Evolutionary conservation across 148 eudicot genomes (phyloP), one percentile per base, ranked within the genome.

Genomic region (Persicaria tinctoria): DNA sequence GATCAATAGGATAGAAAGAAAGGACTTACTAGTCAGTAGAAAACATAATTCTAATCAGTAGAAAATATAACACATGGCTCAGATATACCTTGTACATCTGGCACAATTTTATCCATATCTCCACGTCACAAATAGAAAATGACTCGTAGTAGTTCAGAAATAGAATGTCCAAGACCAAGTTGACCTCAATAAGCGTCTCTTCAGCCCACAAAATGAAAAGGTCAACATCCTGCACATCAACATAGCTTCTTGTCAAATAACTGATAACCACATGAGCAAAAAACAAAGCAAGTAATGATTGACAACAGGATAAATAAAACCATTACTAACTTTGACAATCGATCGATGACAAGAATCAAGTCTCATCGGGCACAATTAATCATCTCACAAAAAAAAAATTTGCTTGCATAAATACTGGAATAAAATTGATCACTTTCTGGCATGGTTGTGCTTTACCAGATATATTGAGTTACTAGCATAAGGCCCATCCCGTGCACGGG

Each of bases 181-280:
- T 95, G 71, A 80, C 92, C 86, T 95, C 99, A 77, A 86, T 82
- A 64, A 95, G 86, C 63, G 81, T 92, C 83, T 89, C 99, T 85
- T 95, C 99, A 81, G 96, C 97, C 99, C 99, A 95, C 73, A 92
- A 82, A 75, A 85, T 78, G 77, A 87, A 88, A 72, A 89, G 86
- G 68, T 95, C 96, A 71, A 83, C 85, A 84, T 89, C 96, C 98
- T 95, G 81, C 82, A 82, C 80, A 76, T 38, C 82, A 79, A 46
- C 23, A 13, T 41, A 41, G 5, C 44, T 66, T 20, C 10, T 66
- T 44, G 47, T 66, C 4, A 66, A 38, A 44, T 66, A 66, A 66
- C 13, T 4, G 17, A 66, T 41, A 17, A 66, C 17, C 3, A 41
- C n/a, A 5, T 41, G 18, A 66, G 41, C 47, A 12, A 9, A 41